These are phyloP conservation scores for Capsaspora owczarzaki DNA, from an alignment of 78 protist species.

Conservation along the genomic window DNA sequence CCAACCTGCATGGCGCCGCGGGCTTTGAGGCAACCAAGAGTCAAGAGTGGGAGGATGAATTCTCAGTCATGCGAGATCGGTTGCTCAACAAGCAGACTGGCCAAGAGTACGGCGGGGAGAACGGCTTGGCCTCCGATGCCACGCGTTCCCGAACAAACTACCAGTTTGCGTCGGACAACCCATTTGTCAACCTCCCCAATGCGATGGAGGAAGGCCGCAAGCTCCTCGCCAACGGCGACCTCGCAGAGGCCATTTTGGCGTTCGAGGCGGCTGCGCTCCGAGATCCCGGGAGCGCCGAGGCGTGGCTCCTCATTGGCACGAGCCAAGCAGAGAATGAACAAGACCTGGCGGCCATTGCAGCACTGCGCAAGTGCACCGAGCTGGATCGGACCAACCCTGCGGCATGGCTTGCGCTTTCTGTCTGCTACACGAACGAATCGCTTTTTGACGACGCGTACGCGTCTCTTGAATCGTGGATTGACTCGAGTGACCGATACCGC, in stretches of 20 bases:
- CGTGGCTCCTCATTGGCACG: constrained; percentile 70
- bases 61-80: background rate
- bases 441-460: constrained; percentile 22
- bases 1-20: background rate
- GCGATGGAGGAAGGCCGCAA: constrained; percentile 41
- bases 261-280: constrained; percentile 54
- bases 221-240: constrained; percentile 40
- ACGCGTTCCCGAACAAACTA: background rate
- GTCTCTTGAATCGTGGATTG: background rate
- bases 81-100: background rate
- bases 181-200: background rate
- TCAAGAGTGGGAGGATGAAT: background rate
- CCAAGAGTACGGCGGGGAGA: background rate
- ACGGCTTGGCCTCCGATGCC: background rate
- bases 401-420: constrained; percentile 49
- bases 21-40: background rate
- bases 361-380: constrained; percentile 41
- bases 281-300: constrained; percentile 24
- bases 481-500: background rate
- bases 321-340: constrained; percentile 80
- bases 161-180: constrained; percentile 12
- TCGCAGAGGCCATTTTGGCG: constrained; percentile 50
- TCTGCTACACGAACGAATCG: constrained; percentile 56
- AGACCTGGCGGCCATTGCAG: constrained; percentile 59
- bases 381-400: constrained; percentile 43